phyloP scores from a whole-genome alignment of 257 asterid genomes.

The Nicotiana paniculata region DNA sequence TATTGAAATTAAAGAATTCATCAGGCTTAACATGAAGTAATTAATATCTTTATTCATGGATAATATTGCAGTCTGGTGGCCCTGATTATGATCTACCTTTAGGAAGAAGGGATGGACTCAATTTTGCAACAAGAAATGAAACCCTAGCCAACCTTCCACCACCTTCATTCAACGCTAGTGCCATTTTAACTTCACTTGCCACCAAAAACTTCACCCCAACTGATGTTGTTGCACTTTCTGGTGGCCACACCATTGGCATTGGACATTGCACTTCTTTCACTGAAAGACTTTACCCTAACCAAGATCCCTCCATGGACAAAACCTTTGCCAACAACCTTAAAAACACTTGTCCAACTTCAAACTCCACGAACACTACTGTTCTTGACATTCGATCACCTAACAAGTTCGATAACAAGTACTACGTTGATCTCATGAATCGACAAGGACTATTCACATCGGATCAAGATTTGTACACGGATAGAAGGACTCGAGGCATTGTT shows the following conservation, averaged over 20 bases:
- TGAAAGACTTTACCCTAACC: conserved; percentile 60
- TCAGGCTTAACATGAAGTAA: too few relatives aligned
- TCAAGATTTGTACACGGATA: conserved; percentile 63
- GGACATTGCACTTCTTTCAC: conserved; percentile 55
- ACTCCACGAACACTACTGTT: conserved; percentile 37
- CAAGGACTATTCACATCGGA: conserved; percentile 75
- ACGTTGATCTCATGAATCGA: conserved; percentile 56
- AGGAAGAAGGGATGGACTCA: conserved; percentile 56
- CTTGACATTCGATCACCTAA: conserved; percentile 51
- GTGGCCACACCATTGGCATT: conserved; percentile 78
- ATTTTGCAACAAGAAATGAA: conserved; percentile 30
- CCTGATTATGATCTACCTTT: conserved; percentile 51
- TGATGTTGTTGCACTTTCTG: conserved; percentile 69
- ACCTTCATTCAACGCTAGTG: conserved; percentile 45
- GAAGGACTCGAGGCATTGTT: conserved; percentile 41
- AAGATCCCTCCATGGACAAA: conserved; percentile 52
- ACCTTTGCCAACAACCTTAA: conserved; percentile 43
- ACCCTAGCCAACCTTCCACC: conserved; percentile 58
- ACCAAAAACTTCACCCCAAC: conserved; percentile 40
- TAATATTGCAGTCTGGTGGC: conserved; percentile 47
- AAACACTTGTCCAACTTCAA: conserved; percentile 35
- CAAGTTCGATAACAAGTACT: conserved; percentile 55
- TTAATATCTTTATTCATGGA: too few relatives aligned
- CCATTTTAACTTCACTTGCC: conserved; percentile 36
- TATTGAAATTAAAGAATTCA: too few relatives aligned